These are phyloP conservation scores for Cavenderia fasciculata DNA, from an alignment of 78 protist genomes.

Conservation along the genomic window DNA sequence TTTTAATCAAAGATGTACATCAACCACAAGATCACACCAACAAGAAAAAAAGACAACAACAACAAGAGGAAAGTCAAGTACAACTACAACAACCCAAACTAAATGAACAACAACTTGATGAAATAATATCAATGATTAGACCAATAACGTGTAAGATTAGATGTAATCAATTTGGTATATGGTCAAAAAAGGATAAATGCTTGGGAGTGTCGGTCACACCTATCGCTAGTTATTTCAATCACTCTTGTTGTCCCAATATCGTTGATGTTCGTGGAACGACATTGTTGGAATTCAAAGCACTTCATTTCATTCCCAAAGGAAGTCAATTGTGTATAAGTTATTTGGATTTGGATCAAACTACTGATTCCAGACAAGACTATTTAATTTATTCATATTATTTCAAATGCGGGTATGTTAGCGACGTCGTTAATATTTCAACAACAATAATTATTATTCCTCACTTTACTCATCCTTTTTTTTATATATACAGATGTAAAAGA, in stretches of 20 bases:
- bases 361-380: background rate
- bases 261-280: constrained; percentile 34
- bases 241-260: constrained; percentile 62
- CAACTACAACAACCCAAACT: background rate
- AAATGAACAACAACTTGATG: background rate
- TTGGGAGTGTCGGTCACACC: constrained; percentile 53
- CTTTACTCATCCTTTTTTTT: background rate
- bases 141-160: constrained; percentile 32
- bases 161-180: constrained; percentile 76
- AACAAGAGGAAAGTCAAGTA: background rate
- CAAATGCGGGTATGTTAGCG: constrained; percentile 22
- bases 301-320: constrained; percentile 31
- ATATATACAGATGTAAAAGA: constrained; percentile 32
- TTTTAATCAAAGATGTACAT: too few species aligned
- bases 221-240: constrained; percentile 33
- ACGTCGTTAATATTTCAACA: background rate
- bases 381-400: constrained; percentile 37
- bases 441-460: background rate
- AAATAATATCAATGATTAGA: constrained; percentile 5
- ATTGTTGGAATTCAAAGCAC: constrained; percentile 28
- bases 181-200: constrained; percentile 70
- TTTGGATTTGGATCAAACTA: constrained; percentile 7
- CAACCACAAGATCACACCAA: too few species aligned
- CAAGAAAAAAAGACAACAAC: background rate
- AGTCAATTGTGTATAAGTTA: constrained; percentile 29